phyloP scores from a whole-genome alignment of 2,329 filamentous ascomycete species.

The Cordyceps tenuipes region DNA sequence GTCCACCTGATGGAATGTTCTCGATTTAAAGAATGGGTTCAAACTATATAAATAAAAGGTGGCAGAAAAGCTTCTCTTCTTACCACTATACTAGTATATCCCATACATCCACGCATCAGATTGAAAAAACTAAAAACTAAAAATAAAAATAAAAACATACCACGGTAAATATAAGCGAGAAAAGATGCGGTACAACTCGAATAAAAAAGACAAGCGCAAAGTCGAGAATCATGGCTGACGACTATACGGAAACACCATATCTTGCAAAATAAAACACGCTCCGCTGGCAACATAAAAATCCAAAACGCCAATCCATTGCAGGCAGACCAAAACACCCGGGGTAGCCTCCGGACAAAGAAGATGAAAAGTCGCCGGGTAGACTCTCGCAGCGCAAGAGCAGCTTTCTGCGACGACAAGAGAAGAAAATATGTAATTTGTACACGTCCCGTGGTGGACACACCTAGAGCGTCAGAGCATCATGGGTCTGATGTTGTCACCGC shows the following conservation, averaged over 20 bases:
- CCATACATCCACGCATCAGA: not conserved
- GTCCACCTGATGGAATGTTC: no score
- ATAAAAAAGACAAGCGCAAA: no score
- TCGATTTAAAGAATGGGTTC: not conserved
- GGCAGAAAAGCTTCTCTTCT: not conserved
- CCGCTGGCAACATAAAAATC: not conserved
- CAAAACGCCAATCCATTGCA: not conserved
- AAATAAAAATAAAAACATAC: conserved; percentile 10
- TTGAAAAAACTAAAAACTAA: conserved; percentile 11
- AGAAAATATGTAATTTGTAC: not conserved
- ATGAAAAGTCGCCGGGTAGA: not conserved
- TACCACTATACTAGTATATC: not conserved
- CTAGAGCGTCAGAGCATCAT: not conserved
- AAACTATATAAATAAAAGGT: not conserved
- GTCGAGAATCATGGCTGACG: no score
- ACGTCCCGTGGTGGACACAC: not conserved
- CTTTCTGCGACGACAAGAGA: not conserved
- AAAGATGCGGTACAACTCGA: not conserved
- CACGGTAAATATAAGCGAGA: not conserved
- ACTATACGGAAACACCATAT: not conserved
- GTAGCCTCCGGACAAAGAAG: not conserved
- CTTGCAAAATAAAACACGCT: not conserved
- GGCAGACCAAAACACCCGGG: not conserved
- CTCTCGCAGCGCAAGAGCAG: not conserved
- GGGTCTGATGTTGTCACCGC: not conserved